Base-by-base conservation (phyloP, 1,284 basidiomycete genomes). In the Marasmius tenuissimus region DNA sequence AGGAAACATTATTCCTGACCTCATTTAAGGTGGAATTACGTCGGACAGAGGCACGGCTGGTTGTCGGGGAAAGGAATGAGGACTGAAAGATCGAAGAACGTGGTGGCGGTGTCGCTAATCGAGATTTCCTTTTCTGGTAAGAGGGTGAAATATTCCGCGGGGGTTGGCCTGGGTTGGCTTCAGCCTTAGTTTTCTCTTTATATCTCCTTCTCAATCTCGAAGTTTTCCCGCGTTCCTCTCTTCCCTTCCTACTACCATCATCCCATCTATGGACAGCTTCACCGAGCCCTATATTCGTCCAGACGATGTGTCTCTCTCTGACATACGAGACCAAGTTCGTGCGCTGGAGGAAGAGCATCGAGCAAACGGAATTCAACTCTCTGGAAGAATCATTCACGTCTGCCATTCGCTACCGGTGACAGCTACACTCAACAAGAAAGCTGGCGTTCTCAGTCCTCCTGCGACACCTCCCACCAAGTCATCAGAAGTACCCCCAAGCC, bases 311-410 rank as follows among this genome's bases (percentile, higher is more conserved):
- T 16, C 77, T 40, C 77, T 84, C 67, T 80, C 82, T 60, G 80
- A 85, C 67, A 85, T 91, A 68, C 83, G 86, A 54, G 74, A 78
- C 4, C 83, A 86, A 66, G 85, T 91, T 50, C 74, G 70, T 39
- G 76, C 79, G 8, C 87, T 94, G 68, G 91, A 95, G 74, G 81
- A 81, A 1, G 80, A 89, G 51, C 90, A 92, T 75, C 78, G 76
- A 58, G 83, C 84, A 1, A 85, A 88, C 62, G 89, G 87, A 53
- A 83, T 91, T 60, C 79, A 83, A 1, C 84, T 96, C 58, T 89
- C 90, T 6, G 94, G 94, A 6, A 86, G 94, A 55, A 91, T 96
- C 72, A 84, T 96, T 67, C 94, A 96, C 68, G 87, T 96, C 66
- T 91, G 88, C 75, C 92, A 94, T 73, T 91, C 92, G 71, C 85